These are phyloP conservation scores for Candida piceae DNA, from an alignment of 805 yeast genomes.

Conservation along the genomic window DNA sequence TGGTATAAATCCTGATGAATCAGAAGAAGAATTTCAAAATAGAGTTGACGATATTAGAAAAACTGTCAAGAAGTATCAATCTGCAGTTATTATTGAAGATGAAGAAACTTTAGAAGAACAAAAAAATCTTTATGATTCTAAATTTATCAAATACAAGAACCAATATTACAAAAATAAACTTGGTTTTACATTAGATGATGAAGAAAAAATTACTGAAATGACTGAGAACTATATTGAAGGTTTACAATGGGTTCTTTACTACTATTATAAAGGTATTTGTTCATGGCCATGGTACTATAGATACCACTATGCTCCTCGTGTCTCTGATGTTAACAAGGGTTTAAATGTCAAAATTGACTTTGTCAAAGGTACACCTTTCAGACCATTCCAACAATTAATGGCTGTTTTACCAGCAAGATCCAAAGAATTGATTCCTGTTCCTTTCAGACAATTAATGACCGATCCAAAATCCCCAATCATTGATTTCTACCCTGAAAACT, in stretches of 20 bases:
- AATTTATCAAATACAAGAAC: slow-evolving; percentile 80
- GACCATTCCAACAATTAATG: slow-evolving; percentile 95
- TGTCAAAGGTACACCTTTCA: slow-evolving; percentile 72
- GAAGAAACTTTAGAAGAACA: slow-evolving; percentile 46
- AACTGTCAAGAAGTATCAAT: slow-evolving; percentile 58
- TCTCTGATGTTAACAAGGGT: slow-evolving; percentile 78
- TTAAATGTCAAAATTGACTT: slow-evolving; percentile 59
- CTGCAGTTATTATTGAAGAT: slow-evolving; percentile 58
- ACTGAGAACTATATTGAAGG: slow-evolving; percentile 88
- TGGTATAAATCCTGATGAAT: slow-evolving; percentile 64
- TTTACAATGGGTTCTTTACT: slow-evolving; percentile 91
- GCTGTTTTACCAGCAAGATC: slow-evolving; percentile 96
- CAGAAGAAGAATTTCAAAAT: slow-evolving; percentile 57
- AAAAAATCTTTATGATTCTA: slow-evolving; percentile 62
- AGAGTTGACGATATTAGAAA: slow-evolving; percentile 48
- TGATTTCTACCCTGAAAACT: slow-evolving; percentile 87
- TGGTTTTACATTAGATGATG: slow-evolving; percentile 58
- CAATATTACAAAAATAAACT: slow-evolving; percentile 81
- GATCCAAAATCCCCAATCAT: slow-evolving; percentile 80
- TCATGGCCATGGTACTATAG: slow-evolving; percentile 95
- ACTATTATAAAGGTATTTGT: slow-evolving; percentile 84
- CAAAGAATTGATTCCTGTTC: slow-evolving; percentile 66
- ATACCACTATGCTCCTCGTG: slow-evolving; percentile 91
- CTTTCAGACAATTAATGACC: slow-evolving; percentile 77
- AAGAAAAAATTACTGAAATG: slow-evolving; percentile 53